Evolutionary conservation across 2,329 filamentous ascomycete genomes (phyloP), one percentile per base, ranked within the genome.

Genomic region (Dactylella cylindrospora): DNA sequence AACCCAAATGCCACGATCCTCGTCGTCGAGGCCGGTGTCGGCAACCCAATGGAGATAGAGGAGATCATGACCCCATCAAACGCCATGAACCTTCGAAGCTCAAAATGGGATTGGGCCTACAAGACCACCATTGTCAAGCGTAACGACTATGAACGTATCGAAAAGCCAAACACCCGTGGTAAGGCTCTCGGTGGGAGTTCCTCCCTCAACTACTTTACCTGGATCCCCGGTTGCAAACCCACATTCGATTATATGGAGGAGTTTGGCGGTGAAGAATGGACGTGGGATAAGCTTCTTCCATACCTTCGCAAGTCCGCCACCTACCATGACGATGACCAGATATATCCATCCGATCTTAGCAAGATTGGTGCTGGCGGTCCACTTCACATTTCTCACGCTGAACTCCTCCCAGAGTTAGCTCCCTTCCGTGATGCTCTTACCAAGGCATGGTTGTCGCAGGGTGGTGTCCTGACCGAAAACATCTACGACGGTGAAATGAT

Each of bases 191-290:
- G 81, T 28, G 81, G 82, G 12, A 80, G 78, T 59, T 78, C 76
- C 0, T 79, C 74, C 31, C 70, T 81, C 41, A 85, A 85, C 72
- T 85, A 84, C 70, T 83, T 79, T 70, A 83, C 80, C 10, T 84
- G 81, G 81, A 74, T 82, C 3, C 80, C 77, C 1, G 82, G 81
- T 1, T 79, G 76, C 52, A 77, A 77, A 49, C 52, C 61, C 13
- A 47, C 55, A n/a, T 66, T 46, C 5, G 60, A 64, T 19, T 66
- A 68, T 38, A 49, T 51, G 33, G 55, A 69, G 12, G 73, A 75
- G 29, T 77, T 71, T 50, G 75, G 76, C 22, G 75, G 74, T 1
- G 66, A 72, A 1, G 72, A 75, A 5, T 85, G 82, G 82, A 82
- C 73, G 0, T 84, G 79, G 78, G 75, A 81, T 1, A 72, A 70